Evolutionary conservation across 768 basidiomycete genomes (phyloP).

Genomic region (Auricularia heimuer): DNA sequence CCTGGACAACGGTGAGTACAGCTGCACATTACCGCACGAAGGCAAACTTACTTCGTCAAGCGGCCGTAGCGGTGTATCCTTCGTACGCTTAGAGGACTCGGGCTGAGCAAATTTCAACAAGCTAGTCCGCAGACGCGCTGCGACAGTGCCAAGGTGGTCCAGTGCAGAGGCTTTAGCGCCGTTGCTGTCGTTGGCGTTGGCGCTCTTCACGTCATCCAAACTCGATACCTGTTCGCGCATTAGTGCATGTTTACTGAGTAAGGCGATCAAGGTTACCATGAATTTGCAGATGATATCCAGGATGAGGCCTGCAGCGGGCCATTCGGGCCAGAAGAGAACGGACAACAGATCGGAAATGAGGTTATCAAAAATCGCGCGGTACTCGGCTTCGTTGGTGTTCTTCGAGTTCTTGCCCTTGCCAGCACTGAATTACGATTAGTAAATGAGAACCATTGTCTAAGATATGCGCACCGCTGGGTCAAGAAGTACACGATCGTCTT

Average conservation of each 20-base stretch:
- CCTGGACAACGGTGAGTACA: conserved; percentile 24
- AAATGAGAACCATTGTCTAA: neutral
- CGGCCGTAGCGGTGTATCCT: conserved; percentile 36
- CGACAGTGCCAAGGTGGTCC: conserved; percentile 91
- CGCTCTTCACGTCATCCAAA: conserved; percentile 71
- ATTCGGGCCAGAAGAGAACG: conserved; percentile 92
- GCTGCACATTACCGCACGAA: neutral
- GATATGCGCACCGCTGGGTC: conserved; percentile 42
- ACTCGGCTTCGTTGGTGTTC: conserved; percentile 89
- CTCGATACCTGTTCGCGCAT: conserved; percentile 51
- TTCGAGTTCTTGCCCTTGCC: conserved; percentile 84
- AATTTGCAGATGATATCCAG: conserved; percentile 72
- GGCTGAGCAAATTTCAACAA: conserved; percentile 32
- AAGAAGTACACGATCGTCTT: conserved; percentile 74
- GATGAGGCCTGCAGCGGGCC: conserved; percentile 85
- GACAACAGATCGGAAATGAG: conserved; percentile 78
- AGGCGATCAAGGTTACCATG: conserved; percentile 49
- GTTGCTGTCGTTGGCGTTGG: conserved; percentile 57
- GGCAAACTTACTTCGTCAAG: conserved; percentile 56
- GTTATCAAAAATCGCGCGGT: conserved; percentile 85
- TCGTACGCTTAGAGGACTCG: conserved; percentile 19
- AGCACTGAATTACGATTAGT: conserved; percentile 36
- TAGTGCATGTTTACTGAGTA: neutral
- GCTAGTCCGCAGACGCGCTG: conserved; percentile 63
- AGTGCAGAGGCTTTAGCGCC: conserved; percentile 83